phyloP scores from a whole-genome alignment of 495 filamentous ascomycete species.

The Neurospora discreta region DNA sequence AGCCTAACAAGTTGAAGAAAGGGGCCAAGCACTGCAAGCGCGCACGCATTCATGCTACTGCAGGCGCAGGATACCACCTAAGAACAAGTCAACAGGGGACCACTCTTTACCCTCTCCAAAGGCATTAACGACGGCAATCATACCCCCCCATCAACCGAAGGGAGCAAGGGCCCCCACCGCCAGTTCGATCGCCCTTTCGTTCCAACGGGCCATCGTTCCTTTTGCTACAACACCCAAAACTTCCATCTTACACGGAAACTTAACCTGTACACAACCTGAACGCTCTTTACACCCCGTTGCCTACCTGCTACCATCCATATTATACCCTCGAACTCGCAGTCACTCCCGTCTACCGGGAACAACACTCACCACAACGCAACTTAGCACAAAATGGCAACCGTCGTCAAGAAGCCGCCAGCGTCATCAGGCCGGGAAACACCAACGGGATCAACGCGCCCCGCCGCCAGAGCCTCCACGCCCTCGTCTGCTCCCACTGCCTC shows the following conservation, averaged over 20 bases:
- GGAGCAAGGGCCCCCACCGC: not conserved
- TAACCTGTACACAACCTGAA: not conserved
- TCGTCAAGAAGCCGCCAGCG: constrained; percentile 33
- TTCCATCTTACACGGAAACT: not conserved
- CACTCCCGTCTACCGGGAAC: not conserved
- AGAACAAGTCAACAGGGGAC: not conserved
- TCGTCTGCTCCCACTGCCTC: constrained; percentile 19
- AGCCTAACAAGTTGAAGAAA: not conserved
- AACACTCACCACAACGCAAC: not conserved
- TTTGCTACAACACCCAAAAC: not conserved
- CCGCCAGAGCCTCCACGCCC: constrained; percentile 26
- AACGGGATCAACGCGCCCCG: constrained; percentile 21
- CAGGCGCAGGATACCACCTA: not conserved
- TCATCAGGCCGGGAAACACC: constrained; percentile 27
- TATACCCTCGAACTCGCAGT: not conserved
- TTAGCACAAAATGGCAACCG: constrained; percentile 21
- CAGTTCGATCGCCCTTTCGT: not conserved
- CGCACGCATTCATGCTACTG: not conserved
- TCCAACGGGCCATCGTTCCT: not conserved
- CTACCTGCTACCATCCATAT: not conserved
- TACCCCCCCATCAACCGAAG: not conserved
- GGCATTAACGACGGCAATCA: not conserved
- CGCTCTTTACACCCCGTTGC: not conserved
- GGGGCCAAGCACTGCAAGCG: not conserved
- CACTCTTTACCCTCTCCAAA: not conserved